Base-by-base conservation (phyloP, 2,329 filamentous ascomycete genomes). In the Fusarium brevicatenulatum region DNA sequence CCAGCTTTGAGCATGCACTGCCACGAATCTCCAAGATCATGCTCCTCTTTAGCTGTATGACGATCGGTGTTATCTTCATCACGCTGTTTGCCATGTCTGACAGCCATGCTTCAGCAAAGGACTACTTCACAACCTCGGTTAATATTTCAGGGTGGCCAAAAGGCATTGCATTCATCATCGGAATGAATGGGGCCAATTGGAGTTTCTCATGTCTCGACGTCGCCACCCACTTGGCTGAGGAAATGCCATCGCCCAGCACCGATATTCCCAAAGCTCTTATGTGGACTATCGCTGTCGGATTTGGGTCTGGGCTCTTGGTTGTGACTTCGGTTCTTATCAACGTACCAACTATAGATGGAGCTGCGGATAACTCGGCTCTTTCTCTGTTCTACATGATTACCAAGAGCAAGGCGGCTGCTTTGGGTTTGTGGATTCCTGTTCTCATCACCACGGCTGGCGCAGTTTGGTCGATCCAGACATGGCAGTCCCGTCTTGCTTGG, bases 391-490 rank as follows among this genome's bases (percentile, higher is more conserved):
- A 55, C 23, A 61, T 43, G 6, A 64, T 66, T 13, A 65, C 49
- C 10, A 34, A 37, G 2, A 66, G 49, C 9, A 65, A 65, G 25
- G 60, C 60, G 0, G 25, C 60, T 4, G 63, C 63, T 16, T 30
- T 66, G 9, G 60, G 60, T 3, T 32, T 66, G 10, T 66, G 63
- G 47, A 15, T 65, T 18, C 49, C 59, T 2, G 63, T 66, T 21
- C 21, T 57, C 7, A 57, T 57, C 23, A 65, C 42, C 0, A 47
- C 49, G 2, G 49, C 42, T 15, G 49, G 60, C 6, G 63, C 63
- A 7, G 63, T 66, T 11, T 65, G 63, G 60, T 66, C 63, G 3
- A 56, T 56, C 21, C 63, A 57, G 21, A 66, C 63, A 5, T 66
- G 42, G 60, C 49, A 66, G 21, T 65, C 63, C n/a, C 47, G 63